Base-by-base conservation (phyloP, 345 rosid genomes). In the Arabidopsis suecica region DNA sequence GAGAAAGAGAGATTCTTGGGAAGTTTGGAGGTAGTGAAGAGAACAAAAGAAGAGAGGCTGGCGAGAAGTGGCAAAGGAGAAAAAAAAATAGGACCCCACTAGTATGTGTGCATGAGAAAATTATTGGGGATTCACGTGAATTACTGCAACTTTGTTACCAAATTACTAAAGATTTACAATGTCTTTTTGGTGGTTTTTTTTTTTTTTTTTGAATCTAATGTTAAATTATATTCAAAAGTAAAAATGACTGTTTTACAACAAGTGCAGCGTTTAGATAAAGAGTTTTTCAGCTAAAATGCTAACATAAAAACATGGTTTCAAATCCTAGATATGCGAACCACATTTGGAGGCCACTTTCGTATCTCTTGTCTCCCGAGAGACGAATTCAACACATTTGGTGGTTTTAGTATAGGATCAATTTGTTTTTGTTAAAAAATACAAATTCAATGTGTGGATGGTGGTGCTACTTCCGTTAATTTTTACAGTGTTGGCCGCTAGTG, bases 1-100 rank as follows among this genome's bases (percentile, higher is more conserved):
- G 55, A 48, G 54, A 61, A n/a, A 71, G 74, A 78, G 78, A 72
- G 77, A 78, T 72, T 78, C 78, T 78, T 78, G 81, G 74, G 73
- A 36, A 72, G 77, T 72, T 78, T 78, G 81, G 81, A 78, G 69
- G 77, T 28, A 72, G 81, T 66, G 81, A 65, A 78, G 81, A 72
- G 81, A 78, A 78, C 81, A 78, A 78, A 78, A 78, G 65, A 72
- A 8, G 34, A 65, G 71, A 72, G 33, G 76, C 72, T 71, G 76
- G 77, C 61, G 61, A 64, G 77, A 78, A 77, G 67, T 50, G 47
- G 80, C 80, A 56, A 71, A 71, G 7, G 53, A 58, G 47, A 33
- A 42, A 18, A 28, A 10, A 54, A 38, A 3, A 33, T 6, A 64
- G 59, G 77, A 78, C 81, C 81, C 81, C 77, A 72, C 73, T 59